These are phyloP conservation scores for Austropuccinia psidii DNA, from an alignment of 1,284 basidiomycete species.

Conservation along the genomic window DNA sequence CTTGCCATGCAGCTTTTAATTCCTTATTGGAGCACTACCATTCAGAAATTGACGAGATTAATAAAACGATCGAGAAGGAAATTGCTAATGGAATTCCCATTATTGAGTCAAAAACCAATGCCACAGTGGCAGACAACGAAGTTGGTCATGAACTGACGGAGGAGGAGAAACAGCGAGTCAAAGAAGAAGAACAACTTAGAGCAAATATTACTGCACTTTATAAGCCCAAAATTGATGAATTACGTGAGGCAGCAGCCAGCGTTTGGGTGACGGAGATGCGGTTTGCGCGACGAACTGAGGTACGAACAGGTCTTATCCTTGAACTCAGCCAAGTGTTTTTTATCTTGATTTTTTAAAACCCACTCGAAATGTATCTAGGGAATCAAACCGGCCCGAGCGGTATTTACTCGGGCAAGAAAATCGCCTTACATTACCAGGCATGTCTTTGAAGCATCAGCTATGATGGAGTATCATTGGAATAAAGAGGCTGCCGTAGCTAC, in stretches of 20 bases:
- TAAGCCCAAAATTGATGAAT: conserved; percentile 51
- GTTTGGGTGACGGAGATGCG: conserved; percentile 82
- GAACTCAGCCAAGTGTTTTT: no score
- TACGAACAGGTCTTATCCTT: conserved; percentile 43
- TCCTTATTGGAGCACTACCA: conserved; percentile 64
- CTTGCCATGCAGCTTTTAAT: conserved; percentile 51
- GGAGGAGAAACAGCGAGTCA: conserved; percentile 43
- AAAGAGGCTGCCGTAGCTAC: conserved; percentile 76
- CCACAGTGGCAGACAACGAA: conserved; percentile 45
- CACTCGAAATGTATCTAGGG: conserved; percentile 50
- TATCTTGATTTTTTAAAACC: not conserved
- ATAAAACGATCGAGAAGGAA: conserved; percentile 54
- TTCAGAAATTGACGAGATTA: conserved; percentile 63
- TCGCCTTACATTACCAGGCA: conserved; percentile 83
- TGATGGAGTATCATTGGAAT: conserved; percentile 93
- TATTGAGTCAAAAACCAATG: conserved; percentile 45
- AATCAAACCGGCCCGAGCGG: conserved; percentile 63
- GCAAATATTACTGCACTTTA: conserved; percentile 45
- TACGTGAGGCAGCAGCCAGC: conserved; percentile 52
- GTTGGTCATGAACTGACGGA: conserved; percentile 48
- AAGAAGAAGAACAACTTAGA: conserved; percentile 48
- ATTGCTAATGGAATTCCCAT: conserved; percentile 41
- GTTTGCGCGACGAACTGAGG: conserved; percentile 73
- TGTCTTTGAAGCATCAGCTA: conserved; percentile 81
- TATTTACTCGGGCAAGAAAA: conserved; percentile 78